Evolutionary conservation across 1,284 basidiomycete genomes (phyloP).

Genomic region (Wolfiporia cocos): DNA sequence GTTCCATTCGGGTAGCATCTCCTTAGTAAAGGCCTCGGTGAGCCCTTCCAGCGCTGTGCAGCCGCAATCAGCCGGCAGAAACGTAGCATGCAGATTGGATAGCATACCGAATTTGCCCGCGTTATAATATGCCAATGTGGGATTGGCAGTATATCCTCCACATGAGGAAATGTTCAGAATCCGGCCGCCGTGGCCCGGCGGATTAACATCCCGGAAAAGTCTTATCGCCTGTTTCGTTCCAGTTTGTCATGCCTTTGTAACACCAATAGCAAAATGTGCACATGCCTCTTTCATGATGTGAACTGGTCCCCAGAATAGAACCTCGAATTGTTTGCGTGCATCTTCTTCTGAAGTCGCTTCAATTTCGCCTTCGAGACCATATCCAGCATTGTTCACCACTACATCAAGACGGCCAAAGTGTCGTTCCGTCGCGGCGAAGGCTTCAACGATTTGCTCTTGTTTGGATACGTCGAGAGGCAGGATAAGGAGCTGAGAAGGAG

Average conservation of each 20-base stretch:
- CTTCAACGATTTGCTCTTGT: slow-evolving; percentile 21
- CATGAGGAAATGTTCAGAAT: slow-evolving; percentile 29
- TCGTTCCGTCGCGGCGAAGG: slow-evolving; percentile 25
- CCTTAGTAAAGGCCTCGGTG: slow-evolving; percentile 23
- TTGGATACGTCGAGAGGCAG: slow-evolving; percentile 24
- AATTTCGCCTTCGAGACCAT: slow-evolving; percentile 24
- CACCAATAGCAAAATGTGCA: not conserved
- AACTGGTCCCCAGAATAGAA: slow-evolving; percentile 30
- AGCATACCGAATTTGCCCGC: slow-evolving; percentile 31
- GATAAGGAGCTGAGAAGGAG: slow-evolving; percentile 11
- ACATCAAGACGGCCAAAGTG: slow-evolving; percentile 33
- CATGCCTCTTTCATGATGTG: slow-evolving; percentile 20
- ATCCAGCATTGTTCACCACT: slow-evolving; percentile 34
- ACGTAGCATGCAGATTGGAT: not conserved
- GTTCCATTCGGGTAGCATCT: slow-evolving; percentile 26
- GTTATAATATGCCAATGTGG: slow-evolving; percentile 26
- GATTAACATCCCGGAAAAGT: slow-evolving; percentile 24
- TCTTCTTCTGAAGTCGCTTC: slow-evolving; percentile 27
- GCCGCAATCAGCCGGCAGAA: no score
- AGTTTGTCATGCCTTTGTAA: no score
- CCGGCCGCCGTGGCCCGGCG: slow-evolving; percentile 22
- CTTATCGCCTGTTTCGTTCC: slow-evolving; percentile 17
- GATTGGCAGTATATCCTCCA: slow-evolving; percentile 26
- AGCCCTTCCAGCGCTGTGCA: slow-evolving; percentile 29
- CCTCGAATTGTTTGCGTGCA: slow-evolving; percentile 25